These are phyloP conservation scores for Amanita muscaria DNA, from an alignment of 768 basidiomycete genomes.

Conservation along the genomic window DNA sequence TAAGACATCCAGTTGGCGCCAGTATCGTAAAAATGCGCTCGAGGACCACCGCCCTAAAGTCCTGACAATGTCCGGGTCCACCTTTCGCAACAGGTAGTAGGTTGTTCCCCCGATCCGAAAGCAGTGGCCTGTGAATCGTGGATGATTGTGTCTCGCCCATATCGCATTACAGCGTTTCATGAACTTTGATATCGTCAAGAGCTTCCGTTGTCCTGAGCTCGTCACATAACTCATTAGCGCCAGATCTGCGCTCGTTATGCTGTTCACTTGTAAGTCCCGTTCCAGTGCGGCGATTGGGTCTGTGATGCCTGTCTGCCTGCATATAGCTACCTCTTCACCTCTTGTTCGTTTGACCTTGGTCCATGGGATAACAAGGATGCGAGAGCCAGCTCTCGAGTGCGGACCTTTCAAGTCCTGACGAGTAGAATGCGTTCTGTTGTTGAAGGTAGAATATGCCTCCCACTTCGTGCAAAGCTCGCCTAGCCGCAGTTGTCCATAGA, in stretches of 20 bases:
- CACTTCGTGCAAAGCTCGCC: slow-evolving; percentile 19
- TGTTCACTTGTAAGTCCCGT: slow-evolving; percentile 15
- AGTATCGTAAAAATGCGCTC: slow-evolving; percentile 17
- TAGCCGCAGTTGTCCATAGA: slow-evolving; percentile 26
- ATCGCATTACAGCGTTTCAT: slow-evolving; percentile 11
- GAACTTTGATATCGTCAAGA: background rate
- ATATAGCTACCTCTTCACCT: slow-evolving; percentile 22
- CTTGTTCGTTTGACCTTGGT: slow-evolving; percentile 22
- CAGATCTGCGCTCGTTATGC: background rate
- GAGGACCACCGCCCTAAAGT: slow-evolving; percentile 22
- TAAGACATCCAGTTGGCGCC: slow-evolving; percentile 13
- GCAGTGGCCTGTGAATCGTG: slow-evolving; percentile 12
- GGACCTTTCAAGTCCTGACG: background rate
- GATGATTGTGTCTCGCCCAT: slow-evolving; percentile 1
- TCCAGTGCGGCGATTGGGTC: slow-evolving; percentile 15
- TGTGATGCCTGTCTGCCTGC: slow-evolving; percentile 4
- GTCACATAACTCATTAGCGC: slow-evolving; percentile 8
- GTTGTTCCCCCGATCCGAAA: slow-evolving; percentile 20
- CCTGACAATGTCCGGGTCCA: slow-evolving; percentile 20
- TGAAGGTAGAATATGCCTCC: no score
- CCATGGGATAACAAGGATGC: slow-evolving; percentile 24
- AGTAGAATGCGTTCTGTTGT: no score
- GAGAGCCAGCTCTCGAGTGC: background rate
- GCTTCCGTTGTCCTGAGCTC: background rate
- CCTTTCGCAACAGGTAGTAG: slow-evolving; percentile 13